Conservation (phyloP, 208 protist species). For the Acanthamoeba rhysodes region DNA sequence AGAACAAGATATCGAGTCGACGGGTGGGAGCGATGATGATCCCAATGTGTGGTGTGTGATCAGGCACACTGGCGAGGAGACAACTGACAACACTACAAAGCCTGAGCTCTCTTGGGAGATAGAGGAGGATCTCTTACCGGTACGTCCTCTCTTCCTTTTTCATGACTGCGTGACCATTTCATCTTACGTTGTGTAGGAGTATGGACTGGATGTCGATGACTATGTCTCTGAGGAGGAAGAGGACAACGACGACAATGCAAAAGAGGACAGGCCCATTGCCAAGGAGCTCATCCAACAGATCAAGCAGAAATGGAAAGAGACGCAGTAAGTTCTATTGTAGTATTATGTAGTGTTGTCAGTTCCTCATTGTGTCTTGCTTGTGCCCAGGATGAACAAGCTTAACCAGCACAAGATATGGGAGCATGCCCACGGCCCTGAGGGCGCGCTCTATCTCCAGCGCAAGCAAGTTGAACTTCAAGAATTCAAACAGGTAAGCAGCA, state of each 20-base stretch:
- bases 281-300: background rate
- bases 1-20: no score
- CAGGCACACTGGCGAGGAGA: no score
- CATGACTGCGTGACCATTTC: no score
- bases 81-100: no score
- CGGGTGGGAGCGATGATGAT: no score
- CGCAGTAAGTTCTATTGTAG: background rate
- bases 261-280: no score
- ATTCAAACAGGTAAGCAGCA: background rate
- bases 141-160: background rate
- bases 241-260: background rate
- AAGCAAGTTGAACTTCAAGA: conserved; percentile 1
- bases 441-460: background rate
- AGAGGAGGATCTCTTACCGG: background rate
- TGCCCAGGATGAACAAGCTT: background rate
- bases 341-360: no score
- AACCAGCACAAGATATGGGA: background rate
- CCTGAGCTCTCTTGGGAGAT: no score
- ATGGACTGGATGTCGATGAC: background rate
- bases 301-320: background rate
- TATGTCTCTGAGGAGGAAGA: background rate
- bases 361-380: no score
- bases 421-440: background rate
- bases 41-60: no score
- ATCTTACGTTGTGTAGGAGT: no score